These are phyloP conservation scores for Melampsora larici-populina DNA, from an alignment of 1,284 basidiomycete species.

Conservation along the genomic window DNA sequence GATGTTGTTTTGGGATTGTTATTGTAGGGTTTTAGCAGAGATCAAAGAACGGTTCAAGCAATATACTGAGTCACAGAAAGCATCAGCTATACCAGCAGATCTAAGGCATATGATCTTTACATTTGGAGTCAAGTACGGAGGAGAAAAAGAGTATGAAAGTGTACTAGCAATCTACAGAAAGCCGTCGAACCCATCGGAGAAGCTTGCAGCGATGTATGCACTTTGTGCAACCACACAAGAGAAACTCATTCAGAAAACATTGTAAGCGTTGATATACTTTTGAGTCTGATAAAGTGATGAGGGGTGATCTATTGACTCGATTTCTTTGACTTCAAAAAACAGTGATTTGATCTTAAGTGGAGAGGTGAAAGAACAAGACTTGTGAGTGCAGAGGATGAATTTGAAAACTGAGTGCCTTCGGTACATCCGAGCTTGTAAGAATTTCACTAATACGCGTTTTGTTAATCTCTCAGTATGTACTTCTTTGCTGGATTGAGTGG, in stretches of 20 bases:
- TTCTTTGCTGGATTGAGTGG: constrained; percentile 52
- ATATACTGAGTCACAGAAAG: constrained; percentile 6
- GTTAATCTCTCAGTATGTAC: constrained; percentile 39
- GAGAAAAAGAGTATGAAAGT: constrained; percentile 71
- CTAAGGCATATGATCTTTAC: constrained; percentile 45
- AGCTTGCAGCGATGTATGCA: constrained; percentile 53
- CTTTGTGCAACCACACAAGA: constrained; percentile 51
- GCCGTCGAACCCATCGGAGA: constrained; percentile 61
- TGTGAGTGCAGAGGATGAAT: constrained; percentile 42
- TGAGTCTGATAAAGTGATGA: not conserved
- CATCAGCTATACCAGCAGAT: constrained; percentile 48
- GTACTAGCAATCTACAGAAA: constrained; percentile 69
- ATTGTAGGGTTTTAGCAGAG: constrained; percentile 35
- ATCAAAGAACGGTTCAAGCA: constrained; percentile 33
- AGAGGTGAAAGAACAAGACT: constrained; percentile 55
- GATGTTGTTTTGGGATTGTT: not conserved
- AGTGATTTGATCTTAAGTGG: constrained; percentile 45
- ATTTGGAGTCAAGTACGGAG: constrained; percentile 70
- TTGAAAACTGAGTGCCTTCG: not conserved
- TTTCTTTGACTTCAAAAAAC: not conserved
- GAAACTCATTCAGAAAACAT: constrained; percentile 52
- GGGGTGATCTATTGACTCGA: not conserved
- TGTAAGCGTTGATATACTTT: constrained; percentile 47
- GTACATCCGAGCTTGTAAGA: not conserved
- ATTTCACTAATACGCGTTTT: not conserved